These are phyloP conservation scores for Entomortierella chlamydospora DNA, from an alignment of 192 early-diverging fungal species.

Conservation along the genomic window DNA sequence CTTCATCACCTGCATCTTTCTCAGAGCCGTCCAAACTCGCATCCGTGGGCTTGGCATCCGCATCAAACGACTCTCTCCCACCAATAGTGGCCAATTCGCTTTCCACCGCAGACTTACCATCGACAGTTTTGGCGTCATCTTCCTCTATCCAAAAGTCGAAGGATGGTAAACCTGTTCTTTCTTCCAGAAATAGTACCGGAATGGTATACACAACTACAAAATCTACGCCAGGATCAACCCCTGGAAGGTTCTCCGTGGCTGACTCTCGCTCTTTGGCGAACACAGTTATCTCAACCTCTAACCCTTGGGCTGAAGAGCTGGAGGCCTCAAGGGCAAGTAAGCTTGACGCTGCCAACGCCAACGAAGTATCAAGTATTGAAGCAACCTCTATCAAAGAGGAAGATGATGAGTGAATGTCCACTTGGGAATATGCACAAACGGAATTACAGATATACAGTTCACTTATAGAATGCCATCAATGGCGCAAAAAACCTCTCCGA, in stretches of 20 bases:
- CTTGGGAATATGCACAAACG: neutral
- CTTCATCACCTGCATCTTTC: slow-evolving; percentile 35
- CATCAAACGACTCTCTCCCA: slow-evolving; percentile 17
- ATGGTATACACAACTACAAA: slow-evolving; percentile 10
- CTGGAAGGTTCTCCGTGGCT: slow-evolving; percentile 38
- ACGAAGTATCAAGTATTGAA: neutral
- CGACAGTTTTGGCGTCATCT: neutral
- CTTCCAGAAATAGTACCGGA: slow-evolving; percentile 41
- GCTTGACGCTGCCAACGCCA: neutral
- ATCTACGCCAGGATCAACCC: neutral
- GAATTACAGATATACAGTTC: neutral
- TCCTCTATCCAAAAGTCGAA: slow-evolving; percentile 8
- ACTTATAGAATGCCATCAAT: neutral
- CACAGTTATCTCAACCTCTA: slow-evolving; percentile 4
- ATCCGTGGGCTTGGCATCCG: slow-evolving; percentile 19
- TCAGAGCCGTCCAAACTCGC: slow-evolving; percentile 25
- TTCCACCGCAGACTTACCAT: slow-evolving; percentile 20
- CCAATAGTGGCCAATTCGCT: slow-evolving; percentile 21
- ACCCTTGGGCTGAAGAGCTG: slow-evolving; percentile 50
- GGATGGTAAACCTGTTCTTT: slow-evolving; percentile 28
- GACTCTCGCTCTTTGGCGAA: slow-evolving; percentile 37
- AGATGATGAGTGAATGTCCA: neutral
- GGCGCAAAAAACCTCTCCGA: too few relatives aligned
- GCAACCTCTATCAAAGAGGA: slow-evolving; percentile 12
- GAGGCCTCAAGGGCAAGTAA: slow-evolving; percentile 24